Evolutionary conservation across 768 basidiomycete species (phyloP).

Genomic region (Trametes coccinea): DNA sequence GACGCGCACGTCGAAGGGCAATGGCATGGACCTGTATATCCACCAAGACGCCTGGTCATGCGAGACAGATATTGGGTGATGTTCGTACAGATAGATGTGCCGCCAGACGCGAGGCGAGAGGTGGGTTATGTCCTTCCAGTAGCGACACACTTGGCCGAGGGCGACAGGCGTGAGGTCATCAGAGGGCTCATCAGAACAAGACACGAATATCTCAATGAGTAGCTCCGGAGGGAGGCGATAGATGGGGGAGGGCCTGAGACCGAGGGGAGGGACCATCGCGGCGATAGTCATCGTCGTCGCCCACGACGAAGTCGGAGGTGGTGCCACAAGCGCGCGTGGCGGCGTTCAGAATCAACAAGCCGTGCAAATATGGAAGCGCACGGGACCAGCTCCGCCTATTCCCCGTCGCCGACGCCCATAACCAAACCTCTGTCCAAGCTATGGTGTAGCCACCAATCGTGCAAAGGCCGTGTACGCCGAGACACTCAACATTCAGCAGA

Average conservation of each 20-base stretch:
- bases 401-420: neutral
- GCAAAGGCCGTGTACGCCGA: no score
- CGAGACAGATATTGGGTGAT: constrained; percentile 38
- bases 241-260: constrained; percentile 1
- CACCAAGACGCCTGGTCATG: constrained; percentile 54
- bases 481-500: neutral
- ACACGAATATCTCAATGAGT: constrained; percentile 50
- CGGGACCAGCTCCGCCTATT: neutral
- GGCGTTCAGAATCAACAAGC: neutral
- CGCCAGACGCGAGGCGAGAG: constrained; percentile 65
- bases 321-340: neutral
- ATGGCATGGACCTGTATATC: constrained; percentile 52
- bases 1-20: constrained; percentile 58
- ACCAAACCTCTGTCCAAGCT: no score
- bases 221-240: constrained; percentile 22
- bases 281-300: constrained; percentile 14
- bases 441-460: no score
- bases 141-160: constrained; percentile 54
- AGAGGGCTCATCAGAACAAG: constrained; percentile 31
- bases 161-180: constrained; percentile 49
- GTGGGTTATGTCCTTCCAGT: constrained; percentile 58
- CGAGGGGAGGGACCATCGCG: neutral
- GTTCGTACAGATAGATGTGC: constrained; percentile 51
- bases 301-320: constrained; percentile 17
- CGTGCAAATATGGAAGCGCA: constrained; percentile 7